These are phyloP conservation scores for Penicillium herquei DNA, from an alignment of 495 filamentous ascomycete species.

Conservation along the genomic window DNA sequence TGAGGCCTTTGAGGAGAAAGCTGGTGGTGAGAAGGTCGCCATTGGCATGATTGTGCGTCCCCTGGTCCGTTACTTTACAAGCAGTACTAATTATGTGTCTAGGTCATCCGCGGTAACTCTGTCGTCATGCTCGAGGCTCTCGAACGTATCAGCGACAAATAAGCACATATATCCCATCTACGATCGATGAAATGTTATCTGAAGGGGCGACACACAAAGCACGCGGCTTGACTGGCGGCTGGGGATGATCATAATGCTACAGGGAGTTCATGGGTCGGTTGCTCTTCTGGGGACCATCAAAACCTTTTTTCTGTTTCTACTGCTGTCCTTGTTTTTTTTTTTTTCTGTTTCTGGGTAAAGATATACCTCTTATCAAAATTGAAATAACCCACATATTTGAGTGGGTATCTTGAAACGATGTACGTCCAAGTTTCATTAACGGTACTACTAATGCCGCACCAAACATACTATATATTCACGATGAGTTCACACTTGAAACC, in stretches of 20 bases:
- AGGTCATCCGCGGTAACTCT: conserved; percentile 88
- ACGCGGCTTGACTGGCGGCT: conserved; percentile 14
- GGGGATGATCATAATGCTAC: conserved; percentile 31
- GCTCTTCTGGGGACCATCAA: conserved; percentile 39
- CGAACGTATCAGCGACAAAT: conserved; percentile 58
- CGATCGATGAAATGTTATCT: conserved; percentile 20
- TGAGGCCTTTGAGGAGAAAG: conserved; percentile 95
- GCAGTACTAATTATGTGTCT: conserved; percentile 4
- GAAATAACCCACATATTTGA: no score
- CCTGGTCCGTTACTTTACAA: background rate
- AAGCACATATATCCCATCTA: conserved; percentile 15
- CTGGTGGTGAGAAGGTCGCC: conserved; percentile 83
- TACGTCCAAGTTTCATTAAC: no score
- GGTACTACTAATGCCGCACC: no score
- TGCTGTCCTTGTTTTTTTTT: conserved; percentile 1
- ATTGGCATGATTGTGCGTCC: conserved; percentile 86
- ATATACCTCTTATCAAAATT: no score
- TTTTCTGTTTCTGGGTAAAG: background rate
- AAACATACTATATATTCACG: no score
- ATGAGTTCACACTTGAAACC: no score
- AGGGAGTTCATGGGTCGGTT: conserved; percentile 44
- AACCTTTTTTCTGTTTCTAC: conserved; percentile 29
- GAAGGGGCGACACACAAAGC: conserved; percentile 14
- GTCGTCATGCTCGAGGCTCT: conserved; percentile 90
- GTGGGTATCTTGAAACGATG: no score